These are phyloP conservation scores for Boechera retrofracta DNA, from an alignment of 345 rosid genomes.

Conservation along the genomic window DNA sequence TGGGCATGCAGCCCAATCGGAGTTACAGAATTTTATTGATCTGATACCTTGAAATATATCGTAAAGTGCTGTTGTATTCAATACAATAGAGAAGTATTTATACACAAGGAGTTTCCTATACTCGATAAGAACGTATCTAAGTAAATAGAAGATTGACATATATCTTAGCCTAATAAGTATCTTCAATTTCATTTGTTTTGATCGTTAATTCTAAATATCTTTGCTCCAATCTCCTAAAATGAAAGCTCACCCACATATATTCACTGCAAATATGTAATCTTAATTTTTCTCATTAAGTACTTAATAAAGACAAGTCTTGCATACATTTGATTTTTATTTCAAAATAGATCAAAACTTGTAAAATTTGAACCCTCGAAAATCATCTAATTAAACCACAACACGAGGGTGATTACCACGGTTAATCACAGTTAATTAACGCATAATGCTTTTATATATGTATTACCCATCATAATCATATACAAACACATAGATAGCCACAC, in stretches of 20 bases:
- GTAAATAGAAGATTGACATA: no score
- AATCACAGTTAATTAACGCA: conserved; percentile 28
- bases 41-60: no score
- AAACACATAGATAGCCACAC: conserved; percentile 33
- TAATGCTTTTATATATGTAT: conserved; percentile 33
- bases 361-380: conserved; percentile 25
- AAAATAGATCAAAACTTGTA: conserved; percentile 43
- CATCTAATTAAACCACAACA: conserved; percentile 27
- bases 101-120: no score
- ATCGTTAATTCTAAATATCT: conserved; percentile 18
- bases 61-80: no score
- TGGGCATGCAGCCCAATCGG: no score
- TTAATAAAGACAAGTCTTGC: background rate
- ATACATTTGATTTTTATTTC: conserved; percentile 30
- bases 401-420: conserved; percentile 32
- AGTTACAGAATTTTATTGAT: no score
- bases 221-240: conserved; percentile 16
- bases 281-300: background rate
- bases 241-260: conserved; percentile 30
- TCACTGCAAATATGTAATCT: background rate
- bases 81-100: no score
- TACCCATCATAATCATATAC: conserved; percentile 42
- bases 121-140: no score
- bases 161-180: background rate
- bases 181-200: background rate